A percentile compares a stretch with the other conserved stretches of the same genome.
phyloP scores from a whole-genome alignment of 345 rosid species.

The Camelina sativa region DNA sequence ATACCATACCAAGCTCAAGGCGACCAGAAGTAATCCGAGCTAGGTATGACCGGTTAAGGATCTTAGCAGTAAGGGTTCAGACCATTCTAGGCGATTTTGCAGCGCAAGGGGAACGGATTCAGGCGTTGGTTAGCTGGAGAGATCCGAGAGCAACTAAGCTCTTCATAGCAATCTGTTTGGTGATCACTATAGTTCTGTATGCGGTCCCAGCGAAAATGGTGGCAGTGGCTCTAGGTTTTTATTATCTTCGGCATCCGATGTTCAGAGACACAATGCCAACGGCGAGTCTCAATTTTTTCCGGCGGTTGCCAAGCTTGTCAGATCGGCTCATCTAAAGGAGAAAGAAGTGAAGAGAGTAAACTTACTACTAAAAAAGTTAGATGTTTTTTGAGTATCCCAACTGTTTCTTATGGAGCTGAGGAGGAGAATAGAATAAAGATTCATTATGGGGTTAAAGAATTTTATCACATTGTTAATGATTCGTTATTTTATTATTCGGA shows the following conservation, averaged over 20 bases:
- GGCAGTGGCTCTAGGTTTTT: conserved; percentile 95
- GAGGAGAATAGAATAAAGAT: conserved; percentile 35
- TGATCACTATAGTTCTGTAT: conserved; percentile 66
- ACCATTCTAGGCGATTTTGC: conserved; percentile 95
- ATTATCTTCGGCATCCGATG: conserved; percentile 94
- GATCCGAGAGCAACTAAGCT: conserved; percentile 94
- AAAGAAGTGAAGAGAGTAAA: conserved; percentile 8
- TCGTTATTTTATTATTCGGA: conserved; percentile 32
- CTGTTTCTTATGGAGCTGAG: conserved; percentile 22
- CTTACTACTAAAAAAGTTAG: conserved; percentile 16
- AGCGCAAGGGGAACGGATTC: conserved; percentile 89
- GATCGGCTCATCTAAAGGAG: conserved; percentile 72
- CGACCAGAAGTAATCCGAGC: conserved; percentile 70
- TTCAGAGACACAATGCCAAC: conserved; percentile 95
- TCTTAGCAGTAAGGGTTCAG: conserved; percentile 84
- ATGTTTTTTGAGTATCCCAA: conserved; percentile 33
- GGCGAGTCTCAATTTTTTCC: conserved; percentile 83
- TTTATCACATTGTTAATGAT: conserved; percentile 29
- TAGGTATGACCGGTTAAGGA: conserved; percentile 81
- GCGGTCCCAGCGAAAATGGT: conserved; percentile 94
- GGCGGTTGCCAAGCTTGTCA: conserved; percentile 89
- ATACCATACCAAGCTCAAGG: conserved; percentile 84
- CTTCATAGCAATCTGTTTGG: conserved; percentile 80
- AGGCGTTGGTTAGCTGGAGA: conserved; percentile 96
- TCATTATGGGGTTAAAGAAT: conserved; percentile 33